A percentile compares a stretch with the other conserved stretches of the same genome.
Conservation (phyloP, 225 moss, liverwort and hornwort species). For the Physcomitrium patens region DNA sequence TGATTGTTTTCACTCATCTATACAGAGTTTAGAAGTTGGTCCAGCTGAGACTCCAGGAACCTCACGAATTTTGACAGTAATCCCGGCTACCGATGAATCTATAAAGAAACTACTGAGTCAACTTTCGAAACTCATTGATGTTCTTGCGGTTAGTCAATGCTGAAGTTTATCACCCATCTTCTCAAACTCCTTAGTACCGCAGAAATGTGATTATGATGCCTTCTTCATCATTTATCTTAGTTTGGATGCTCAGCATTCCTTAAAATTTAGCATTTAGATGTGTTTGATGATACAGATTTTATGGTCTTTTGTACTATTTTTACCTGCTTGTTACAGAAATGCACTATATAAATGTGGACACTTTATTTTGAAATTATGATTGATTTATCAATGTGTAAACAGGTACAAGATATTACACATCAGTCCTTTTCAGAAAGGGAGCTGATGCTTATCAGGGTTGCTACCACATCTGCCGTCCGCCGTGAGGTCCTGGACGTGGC, state of each 20-base stretch:
- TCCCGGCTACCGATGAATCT: conserved; percentile 93
- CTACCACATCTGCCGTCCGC: conserved; percentile 61
- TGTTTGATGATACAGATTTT: not conserved
- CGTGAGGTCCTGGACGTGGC: conserved; percentile 90
- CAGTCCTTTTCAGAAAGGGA: conserved; percentile 86
- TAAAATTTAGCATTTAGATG: not conserved
- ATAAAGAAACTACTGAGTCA: conserved; percentile 86
- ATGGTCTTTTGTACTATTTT: not conserved
- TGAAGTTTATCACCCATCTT: not conserved
- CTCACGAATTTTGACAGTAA: conserved; percentile 91
- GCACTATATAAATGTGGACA: not conserved
- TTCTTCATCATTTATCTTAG: not conserved
- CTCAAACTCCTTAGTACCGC: not conserved
- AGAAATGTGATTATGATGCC: not conserved
- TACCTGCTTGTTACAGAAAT: not conserved
- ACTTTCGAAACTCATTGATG: conserved; percentile 82
- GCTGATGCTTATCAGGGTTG: conserved; percentile 92
- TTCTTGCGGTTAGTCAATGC: conserved; percentile 66
- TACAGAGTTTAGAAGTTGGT: conserved; percentile 94
- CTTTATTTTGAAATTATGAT: not conserved
- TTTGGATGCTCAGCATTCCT: not conserved
- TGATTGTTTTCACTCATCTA: not conserved
- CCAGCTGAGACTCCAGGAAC: conserved; percentile 72
- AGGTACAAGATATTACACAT: conserved; percentile 91
- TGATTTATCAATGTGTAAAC: conserved; percentile 17